Percentiles rank a stretch among this genome's conserved stretches.
phyloP scores from a whole-genome alignment of 2,329 filamentous ascomycete species.

The Pyrenochaeta sp. region DNA sequence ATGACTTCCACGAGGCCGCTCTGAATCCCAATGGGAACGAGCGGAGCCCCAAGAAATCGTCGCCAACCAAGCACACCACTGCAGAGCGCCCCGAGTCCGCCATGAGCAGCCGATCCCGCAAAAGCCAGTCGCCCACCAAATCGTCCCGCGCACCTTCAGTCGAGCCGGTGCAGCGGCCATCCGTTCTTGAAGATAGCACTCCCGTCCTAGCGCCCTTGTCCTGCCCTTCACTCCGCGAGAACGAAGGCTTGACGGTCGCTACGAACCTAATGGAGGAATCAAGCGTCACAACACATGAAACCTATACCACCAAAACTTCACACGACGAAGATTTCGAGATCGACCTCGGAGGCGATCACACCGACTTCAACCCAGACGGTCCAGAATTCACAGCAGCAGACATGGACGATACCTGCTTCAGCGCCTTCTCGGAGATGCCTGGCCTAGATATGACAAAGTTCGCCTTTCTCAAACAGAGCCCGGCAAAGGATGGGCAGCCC shows the following conservation, averaged over 20 bases:
- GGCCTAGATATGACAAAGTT: constrained; percentile 80
- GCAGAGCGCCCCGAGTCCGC: constrained; percentile 34
- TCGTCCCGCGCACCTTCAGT: constrained; percentile 31
- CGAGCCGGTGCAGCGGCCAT: constrained; percentile 20
- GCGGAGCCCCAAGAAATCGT: constrained; percentile 33
- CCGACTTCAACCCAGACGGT: constrained; percentile 43
- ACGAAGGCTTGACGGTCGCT: constrained; percentile 49
- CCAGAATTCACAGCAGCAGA: constrained; percentile 43
- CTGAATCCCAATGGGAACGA: constrained; percentile 9
- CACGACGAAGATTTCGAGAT: constrained; percentile 27
- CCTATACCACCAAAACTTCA: constrained; percentile 28
- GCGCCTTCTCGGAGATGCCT: constrained; percentile 86
- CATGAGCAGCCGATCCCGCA: constrained; percentile 34
- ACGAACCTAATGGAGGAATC: constrained; percentile 45
- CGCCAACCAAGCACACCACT: constrained; percentile 31
- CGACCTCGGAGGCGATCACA: constrained; percentile 34
- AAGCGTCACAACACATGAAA: constrained; percentile 27
- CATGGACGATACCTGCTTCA: constrained; percentile 77
- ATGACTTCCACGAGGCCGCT: constrained; percentile 33
- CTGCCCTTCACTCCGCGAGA: constrained; percentile 40
- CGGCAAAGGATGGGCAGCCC: constrained; percentile 47
- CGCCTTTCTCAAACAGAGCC: constrained; percentile 71
- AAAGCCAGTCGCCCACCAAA: constrained; percentile 38
- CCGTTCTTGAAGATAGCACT: constrained; percentile 16
- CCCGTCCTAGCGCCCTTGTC: constrained; percentile 29